Evolutionary conservation across 2,329 filamentous ascomycete genomes (phyloP).

Genomic region (Aurifilum marmelostoma): DNA sequence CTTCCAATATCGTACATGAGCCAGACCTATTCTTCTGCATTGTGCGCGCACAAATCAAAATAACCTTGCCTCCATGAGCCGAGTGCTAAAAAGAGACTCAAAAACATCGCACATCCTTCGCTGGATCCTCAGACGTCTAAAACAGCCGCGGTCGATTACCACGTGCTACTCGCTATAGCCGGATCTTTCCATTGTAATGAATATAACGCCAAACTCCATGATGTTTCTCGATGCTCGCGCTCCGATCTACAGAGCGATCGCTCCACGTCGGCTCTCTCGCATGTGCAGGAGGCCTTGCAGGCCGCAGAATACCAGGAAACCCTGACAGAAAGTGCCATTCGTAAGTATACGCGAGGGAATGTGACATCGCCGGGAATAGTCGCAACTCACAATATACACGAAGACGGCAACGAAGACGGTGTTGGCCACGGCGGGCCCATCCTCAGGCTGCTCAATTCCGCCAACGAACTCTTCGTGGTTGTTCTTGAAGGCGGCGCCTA

Average conservation of each 20-base stretch:
- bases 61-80: not conserved
- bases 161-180: not conserved
- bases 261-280: slow-evolving; percentile 79
- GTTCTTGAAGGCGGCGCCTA: slow-evolving; percentile 73
- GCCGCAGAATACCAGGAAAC: slow-evolving; percentile 89
- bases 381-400: slow-evolving; percentile 77
- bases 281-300: slow-evolving; percentile 86
- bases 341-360: slow-evolving; percentile 1
- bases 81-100: not conserved
- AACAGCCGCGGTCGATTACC: not conserved
- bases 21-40: not conserved
- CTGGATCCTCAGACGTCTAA: not conserved
- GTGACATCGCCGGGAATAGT: slow-evolving; percentile 5
- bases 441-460: slow-evolving; percentile 68
- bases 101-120: not conserved
- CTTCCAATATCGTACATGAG: not conserved
- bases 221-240: slow-evolving; percentile 25
- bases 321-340: slow-evolving; percentile 50
- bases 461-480: slow-evolving; percentile 86
- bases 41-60: not conserved
- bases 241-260: slow-evolving; percentile 68
- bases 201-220: slow-evolving; percentile 21
- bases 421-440: slow-evolving; percentile 77
- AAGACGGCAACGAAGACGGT: slow-evolving; percentile 88
- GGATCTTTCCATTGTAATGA: slow-evolving; percentile 9